Evolutionary conservation across 306 rosid species (phyloP), one percentile per base, ranked within the genome.

Genomic region (Cajanus cajan): DNA sequence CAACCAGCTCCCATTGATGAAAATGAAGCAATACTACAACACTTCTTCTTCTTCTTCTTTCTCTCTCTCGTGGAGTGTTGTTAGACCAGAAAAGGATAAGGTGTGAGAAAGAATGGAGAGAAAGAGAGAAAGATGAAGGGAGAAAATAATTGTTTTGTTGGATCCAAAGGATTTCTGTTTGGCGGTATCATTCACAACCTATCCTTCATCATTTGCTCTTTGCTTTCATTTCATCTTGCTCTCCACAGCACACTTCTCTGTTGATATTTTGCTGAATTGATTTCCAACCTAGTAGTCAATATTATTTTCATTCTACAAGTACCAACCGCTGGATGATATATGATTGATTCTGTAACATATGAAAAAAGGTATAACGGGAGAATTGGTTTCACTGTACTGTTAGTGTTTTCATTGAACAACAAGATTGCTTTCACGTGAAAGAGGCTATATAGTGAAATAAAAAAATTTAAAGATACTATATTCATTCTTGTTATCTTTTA

Each of bases 1-100:
- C 97, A 92, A 78, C 93, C 83, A 87, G 80, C 91, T 87, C 97
- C 97, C 97, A 92, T 92, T 84, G 85, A 78, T 51, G 1, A 75
- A 58, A 52, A 37, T 21, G 36, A 25, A 78, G 75, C 44, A 69
- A 58, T 8, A 62, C 66, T 39, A 15, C 43, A 57, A 31, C 22
- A 34, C 68, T 41, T 37, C 22, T 33, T 81, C 58, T 52, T n/a
- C 8, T 28, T 44, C 25, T 18, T 24, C 6, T 28, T 22, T 14
- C 10, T 25, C 39, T 28, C 66, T 28, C 66, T 58, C 39, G 28
- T 5, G 9, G 2, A 28, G 5, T 11, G 19, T 58, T 24, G 65
- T 59, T 59, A 28, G 50, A 51, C 47, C 57, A 57, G 76, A 63
- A 65, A 63, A 48, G 16, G 71, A 65, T 12, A 48, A 55, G 28